Evolutionary conservation across 495 filamentous ascomycete genomes (phyloP), one percentile per base, ranked within the genome.

Genomic region (Evansstolkia leycettana): DNA sequence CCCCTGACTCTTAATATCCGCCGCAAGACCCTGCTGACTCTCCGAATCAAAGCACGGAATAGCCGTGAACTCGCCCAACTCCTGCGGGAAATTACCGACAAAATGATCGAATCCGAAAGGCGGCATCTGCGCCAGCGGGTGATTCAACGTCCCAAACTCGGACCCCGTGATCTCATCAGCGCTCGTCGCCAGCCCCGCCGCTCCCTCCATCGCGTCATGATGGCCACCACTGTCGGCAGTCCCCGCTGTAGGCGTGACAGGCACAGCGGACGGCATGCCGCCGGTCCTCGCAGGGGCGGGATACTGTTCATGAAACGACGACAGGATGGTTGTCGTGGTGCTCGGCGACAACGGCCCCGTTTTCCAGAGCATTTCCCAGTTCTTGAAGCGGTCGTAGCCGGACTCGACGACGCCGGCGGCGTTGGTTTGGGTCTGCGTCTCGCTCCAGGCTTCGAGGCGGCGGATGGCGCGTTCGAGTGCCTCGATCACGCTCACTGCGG

Each of bases 281-380:
- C 27, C 38, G 29, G 25, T 51, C 45, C n/a, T 50, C 37, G 41
- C 40, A 35, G 24, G 2, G 31, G 30, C 20, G 35, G 25, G 18
- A 14, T 37, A 43, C 27, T 42, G 42, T 10, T 47, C 48, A 27
- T 37, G 43, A 18, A 47, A 46, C 12, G 24, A 7, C 7, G 7
- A n/a, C 24, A 26, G n/a, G 24, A 7, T 26, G 7, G 7, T n/a
- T n/a, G 40, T 41, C 15, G 55, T 38, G 1, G 53, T 53, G 3
- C 48, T 43, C 1, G 62, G 60, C 1, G 60, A 66, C 0, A 65
- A 43, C 6, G 64, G 64, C 3, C 65, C 65, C 6, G 61, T 60
- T 37, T 68, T 67, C 65, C 65, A 70, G 5, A 68, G 57, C 61
- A 65, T 65, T 31, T 68, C 64, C 65, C 65, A 70, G 16, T 62